Percentiles rank a stretch among this genome's conserved stretches.
These are phyloP conservation scores for Pholiota conissans DNA, from an alignment of 768 basidiomycete species.

Conservation along the genomic window DNA sequence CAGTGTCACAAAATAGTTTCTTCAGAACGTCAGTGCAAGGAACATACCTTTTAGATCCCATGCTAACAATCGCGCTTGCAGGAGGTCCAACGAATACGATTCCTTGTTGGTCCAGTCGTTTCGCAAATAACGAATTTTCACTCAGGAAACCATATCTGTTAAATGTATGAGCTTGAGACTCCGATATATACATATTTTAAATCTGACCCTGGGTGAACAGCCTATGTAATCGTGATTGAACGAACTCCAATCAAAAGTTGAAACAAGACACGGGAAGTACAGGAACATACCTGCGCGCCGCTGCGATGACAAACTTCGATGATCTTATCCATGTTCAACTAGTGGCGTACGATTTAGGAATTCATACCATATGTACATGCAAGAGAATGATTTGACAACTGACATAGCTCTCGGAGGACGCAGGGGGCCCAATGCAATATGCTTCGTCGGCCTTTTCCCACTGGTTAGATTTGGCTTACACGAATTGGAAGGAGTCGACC, in stretches of 20 bases:
- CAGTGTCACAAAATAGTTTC: background rate
- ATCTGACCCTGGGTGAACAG: slow-evolving; percentile 85
- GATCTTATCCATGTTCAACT: slow-evolving; percentile 89
- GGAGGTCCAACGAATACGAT: slow-evolving; percentile 93
- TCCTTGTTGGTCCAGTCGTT: slow-evolving; percentile 70
- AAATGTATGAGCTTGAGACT: background rate
- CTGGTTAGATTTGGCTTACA: background rate
- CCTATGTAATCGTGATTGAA: slow-evolving; percentile 42
- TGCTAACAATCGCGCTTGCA: slow-evolving; percentile 81
- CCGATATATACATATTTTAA: background rate
- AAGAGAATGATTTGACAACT: slow-evolving; percentile 28
- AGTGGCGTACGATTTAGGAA: background rate
- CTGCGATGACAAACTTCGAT: slow-evolving; percentile 78
- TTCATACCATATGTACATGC: background rate
- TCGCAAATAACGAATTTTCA: slow-evolving; percentile 85
- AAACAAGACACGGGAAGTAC: background rate
- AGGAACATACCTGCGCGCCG: slow-evolving; percentile 72
- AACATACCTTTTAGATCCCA: slow-evolving; percentile 87
- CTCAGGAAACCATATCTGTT: slow-evolving; percentile 82
- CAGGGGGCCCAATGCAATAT: slow-evolving; percentile 92
- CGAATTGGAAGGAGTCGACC: slow-evolving; percentile 11
- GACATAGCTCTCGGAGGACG: slow-evolving; percentile 87
- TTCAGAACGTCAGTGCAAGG: background rate
- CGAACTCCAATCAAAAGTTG: background rate
- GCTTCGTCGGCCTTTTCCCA: slow-evolving; percentile 71